Percentiles rank a stretch among this genome's conserved stretches.
Conservation (phyloP, 2,329 filamentous ascomycete species). For the Ceratocystiopsis brevicomis region DNA sequence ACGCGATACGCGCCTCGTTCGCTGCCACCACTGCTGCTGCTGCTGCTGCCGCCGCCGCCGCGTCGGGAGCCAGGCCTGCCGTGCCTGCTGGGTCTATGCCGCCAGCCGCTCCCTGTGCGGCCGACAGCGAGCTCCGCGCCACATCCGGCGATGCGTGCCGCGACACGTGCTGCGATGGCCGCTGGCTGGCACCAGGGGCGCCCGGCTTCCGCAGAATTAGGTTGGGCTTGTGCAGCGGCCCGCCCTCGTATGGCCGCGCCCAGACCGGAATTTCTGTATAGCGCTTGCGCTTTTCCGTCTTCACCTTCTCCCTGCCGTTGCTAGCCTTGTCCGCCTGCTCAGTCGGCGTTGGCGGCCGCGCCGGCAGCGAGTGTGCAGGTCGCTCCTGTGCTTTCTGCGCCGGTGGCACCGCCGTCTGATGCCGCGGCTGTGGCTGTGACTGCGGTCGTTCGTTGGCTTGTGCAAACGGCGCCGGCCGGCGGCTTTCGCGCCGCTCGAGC, state of each 20-base stretch:
- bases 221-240: conserved; percentile 23
- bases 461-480: conserved; percentile 28
- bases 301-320: conserved; percentile 18
- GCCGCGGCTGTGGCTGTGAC: too few relatives aligned
- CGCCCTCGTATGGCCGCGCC: conserved; percentile 24
- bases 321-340: neutral
- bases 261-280: conserved; percentile 26
- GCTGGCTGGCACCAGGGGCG: conserved; percentile 13
- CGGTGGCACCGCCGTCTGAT: too few relatives aligned
- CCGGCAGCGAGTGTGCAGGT: neutral
- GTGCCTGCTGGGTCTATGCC: conserved; percentile 7
- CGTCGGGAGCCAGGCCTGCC: conserved; percentile 6
- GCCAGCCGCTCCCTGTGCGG: conserved; percentile 9
- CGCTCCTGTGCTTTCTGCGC: neutral
- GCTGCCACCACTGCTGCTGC: conserved; percentile 11
- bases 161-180: conserved; percentile 26
- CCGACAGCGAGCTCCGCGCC: conserved; percentile 7
- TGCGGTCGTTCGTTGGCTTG: conserved; percentile 21
- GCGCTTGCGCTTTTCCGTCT: conserved; percentile 4
- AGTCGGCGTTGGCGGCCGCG: neutral
- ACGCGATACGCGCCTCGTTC: conserved; percentile 7
- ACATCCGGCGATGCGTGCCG: conserved; percentile 22
- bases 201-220: conserved; percentile 24
- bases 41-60: conserved; percentile 8
- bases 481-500: conserved; percentile 27